These are phyloP conservation scores for Ceratocystiopsis minuta DNA, from an alignment of 2,329 filamentous ascomycete genomes.

Conservation along the genomic window DNA sequence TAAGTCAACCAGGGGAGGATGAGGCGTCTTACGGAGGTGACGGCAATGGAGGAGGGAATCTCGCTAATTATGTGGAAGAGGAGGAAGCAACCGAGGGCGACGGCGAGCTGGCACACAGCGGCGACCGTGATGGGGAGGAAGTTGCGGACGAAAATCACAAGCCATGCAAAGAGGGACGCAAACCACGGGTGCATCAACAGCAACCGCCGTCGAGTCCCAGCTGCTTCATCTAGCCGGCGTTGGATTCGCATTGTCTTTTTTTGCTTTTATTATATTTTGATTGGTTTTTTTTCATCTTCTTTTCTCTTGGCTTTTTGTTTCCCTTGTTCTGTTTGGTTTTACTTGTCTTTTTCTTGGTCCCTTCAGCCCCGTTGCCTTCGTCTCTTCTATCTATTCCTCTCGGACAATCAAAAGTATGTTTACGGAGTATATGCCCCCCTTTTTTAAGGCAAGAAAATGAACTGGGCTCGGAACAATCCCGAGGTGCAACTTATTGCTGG, in stretches of 20 bases:
- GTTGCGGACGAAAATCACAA: too few species aligned
- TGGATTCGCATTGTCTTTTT: background rate
- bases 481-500: too few species aligned
- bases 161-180: too few species aligned
- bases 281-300: background rate
- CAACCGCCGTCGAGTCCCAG: conserved; percentile 3
- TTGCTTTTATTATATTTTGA: background rate
- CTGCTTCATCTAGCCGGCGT: conserved; percentile 6
- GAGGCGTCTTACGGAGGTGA: background rate
- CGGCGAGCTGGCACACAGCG: too few species aligned
- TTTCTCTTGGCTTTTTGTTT: background rate
- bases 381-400: background rate
- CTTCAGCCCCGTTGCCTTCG: background rate
- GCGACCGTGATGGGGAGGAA: too few species aligned
- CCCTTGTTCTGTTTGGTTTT: too few species aligned
- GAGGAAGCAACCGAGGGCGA: too few species aligned
- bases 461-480: too few species aligned
- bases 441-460: background rate
- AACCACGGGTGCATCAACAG: background rate
- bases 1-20: too few species aligned
- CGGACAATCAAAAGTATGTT: background rate
- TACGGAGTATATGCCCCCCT: background rate
- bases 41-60: background rate
- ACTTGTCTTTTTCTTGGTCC: background rate
- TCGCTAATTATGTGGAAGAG: too few species aligned